Evolutionary conservation across 192 early-diverging fungal species (phyloP), one percentile per base, ranked within the genome.

Genomic region (Allomyces arbusculus): DNA sequence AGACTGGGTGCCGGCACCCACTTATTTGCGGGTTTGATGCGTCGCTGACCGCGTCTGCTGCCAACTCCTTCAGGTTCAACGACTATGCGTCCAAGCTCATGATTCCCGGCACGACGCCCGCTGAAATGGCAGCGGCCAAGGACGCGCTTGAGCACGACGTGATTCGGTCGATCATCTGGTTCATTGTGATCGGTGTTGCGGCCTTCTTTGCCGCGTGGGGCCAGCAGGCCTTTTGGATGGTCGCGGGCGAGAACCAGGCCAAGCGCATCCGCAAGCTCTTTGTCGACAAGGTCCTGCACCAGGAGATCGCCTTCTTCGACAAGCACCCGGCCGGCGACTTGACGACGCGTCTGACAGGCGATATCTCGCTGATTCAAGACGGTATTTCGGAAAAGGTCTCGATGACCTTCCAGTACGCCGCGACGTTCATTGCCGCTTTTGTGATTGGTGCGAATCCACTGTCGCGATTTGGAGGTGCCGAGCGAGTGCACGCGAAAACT

Each of bases 261-360:
- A 82, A 85, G 65, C 81, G 92, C 22, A 81, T 94, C 62, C 79
- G 92, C 23, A 77, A 85, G 69, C 65, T 64, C 28, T 97, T 91
- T 68, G 80, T 92, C 33, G 71, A 77, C 28, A 69, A 87, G 6
- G 85, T 94, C 64, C 77, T 97, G 63, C 80, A 89, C 62, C 92
- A 94, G 72, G 86, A 94, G 24, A 84, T 90, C 50, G 82, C 79
- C 20, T 97, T 88, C 85, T 93, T 92, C 70, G 94, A 97, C 66
- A 71, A 77, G 23, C 77, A 73, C 43, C 77, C 80, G 64, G 80
- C 84, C 26, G 92, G 90, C 63, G 87, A 88, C 65, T 79, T 97
- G 55, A 88, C 89, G 7, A 89, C 91, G 25, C 86, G 91, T 26
- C 82, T 97, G 43, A 86, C 91, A 45, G 80, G 83, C 55, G 91